These are phyloP conservation scores for Fusarium verrucosum DNA, from an alignment of 2,329 filamentous ascomycete species.

Conservation along the genomic window DNA sequence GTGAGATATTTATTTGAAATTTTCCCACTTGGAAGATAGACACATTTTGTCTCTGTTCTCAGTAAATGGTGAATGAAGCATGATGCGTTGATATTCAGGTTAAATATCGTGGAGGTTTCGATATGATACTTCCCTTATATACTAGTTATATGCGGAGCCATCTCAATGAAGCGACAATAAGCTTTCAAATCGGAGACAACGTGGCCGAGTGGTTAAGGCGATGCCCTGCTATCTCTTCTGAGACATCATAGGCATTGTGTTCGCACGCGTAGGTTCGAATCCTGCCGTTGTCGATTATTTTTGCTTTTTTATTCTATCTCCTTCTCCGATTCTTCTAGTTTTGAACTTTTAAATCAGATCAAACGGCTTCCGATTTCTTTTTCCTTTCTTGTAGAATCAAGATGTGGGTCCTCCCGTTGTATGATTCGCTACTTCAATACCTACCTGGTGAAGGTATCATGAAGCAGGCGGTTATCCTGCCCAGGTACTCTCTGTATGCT, in stretches of 20 bases:
- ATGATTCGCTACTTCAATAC: background rate
- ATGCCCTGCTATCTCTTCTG: constrained; percentile 27
- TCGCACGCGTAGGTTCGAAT: constrained; percentile 35
- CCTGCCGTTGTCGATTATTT: constrained; percentile 21
- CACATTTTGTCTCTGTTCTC: background rate
- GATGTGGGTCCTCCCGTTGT: background rate
- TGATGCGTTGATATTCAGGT: no score
- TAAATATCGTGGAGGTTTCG: no score
- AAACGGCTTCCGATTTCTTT: no score
- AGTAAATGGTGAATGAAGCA: background rate
- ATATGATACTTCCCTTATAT: background rate
- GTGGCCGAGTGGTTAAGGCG: constrained; percentile 34
- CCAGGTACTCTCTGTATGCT: background rate
- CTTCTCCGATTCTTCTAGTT: no score
- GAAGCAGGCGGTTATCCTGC: background rate
- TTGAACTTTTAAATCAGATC: no score
- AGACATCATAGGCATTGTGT: constrained; percentile 32
- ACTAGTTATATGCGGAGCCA: accelerated
- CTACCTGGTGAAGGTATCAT: background rate
- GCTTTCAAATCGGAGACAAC: background rate
- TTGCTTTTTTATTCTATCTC: background rate
- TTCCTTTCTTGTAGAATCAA: background rate
- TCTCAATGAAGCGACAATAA: accelerated
- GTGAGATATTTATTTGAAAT: background rate
- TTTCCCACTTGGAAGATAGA: background rate